These are phyloP conservation scores for Entelexis paramagnoliae DNA, from an alignment of 1,139 yeast genomes.

Conservation along the genomic window DNA sequence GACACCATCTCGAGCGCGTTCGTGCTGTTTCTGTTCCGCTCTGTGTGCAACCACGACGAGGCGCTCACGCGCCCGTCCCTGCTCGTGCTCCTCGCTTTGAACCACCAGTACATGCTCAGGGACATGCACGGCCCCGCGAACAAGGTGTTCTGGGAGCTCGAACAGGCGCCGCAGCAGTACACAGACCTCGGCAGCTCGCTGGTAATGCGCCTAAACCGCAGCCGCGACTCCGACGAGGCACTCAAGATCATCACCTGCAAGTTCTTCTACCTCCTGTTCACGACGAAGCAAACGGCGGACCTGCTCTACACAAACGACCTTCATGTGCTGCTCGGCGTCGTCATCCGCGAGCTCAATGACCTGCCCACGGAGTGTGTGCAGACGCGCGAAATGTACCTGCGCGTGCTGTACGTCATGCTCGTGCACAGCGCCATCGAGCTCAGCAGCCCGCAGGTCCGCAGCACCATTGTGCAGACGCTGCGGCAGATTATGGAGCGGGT, in stretches of 20 bases:
- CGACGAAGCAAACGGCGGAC: constrained; percentile 54
- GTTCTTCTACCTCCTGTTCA: constrained; percentile 61
- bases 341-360: constrained; percentile 67
- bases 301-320: constrained; percentile 75
- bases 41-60: constrained; percentile 11
- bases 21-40: constrained; percentile 15
- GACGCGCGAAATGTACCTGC: constrained; percentile 61
- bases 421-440: constrained; percentile 51
- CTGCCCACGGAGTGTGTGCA: constrained; percentile 51
- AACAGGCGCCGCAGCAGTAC: constrained; percentile 29
- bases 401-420: constrained; percentile 65
- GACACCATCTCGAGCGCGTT: constrained; percentile 6
- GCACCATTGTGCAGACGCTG: constrained; percentile 45
- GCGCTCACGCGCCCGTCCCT: constrained; percentile 12
- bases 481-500: constrained; percentile 35
- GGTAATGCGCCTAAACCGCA: constrained; percentile 63
- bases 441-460: constrained; percentile 46
- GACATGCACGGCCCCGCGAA: constrained; percentile 24
- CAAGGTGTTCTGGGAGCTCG: constrained; percentile 29
- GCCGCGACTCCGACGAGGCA: constrained; percentile 59
- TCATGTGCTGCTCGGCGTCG: constrained; percentile 74
- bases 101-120: constrained; percentile 22
- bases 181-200: constrained; percentile 46
- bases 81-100: constrained; percentile 20
- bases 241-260: constrained; percentile 57